These are phyloP conservation scores for Acaromyces ingoldii DNA, from an alignment of 1,284 basidiomycete species.

Conservation along the genomic window DNA sequence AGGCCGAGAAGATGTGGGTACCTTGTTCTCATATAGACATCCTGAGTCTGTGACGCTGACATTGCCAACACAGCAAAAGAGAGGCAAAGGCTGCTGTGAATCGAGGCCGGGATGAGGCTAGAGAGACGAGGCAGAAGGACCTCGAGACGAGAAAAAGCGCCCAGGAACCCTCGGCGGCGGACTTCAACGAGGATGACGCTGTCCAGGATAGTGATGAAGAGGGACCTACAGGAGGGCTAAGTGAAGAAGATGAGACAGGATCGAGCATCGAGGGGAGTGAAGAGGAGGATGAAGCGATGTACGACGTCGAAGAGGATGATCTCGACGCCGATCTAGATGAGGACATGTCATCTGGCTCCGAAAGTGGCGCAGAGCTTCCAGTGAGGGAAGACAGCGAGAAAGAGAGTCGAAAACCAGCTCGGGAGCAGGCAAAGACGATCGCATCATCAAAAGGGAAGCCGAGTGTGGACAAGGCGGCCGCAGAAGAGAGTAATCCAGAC, in stretches of 20 bases:
- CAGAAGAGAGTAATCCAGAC: slow-evolving; percentile 4
- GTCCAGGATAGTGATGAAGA: no score
- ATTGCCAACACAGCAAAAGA: neutral
- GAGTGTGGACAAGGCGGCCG: neutral
- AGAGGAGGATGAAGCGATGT: slow-evolving; percentile 5
- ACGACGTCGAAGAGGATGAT: neutral
- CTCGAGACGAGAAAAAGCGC: neutral
- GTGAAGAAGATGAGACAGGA: neutral
- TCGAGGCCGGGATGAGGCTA: neutral
- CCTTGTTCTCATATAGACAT: no score
- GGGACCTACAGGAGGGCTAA: no score
- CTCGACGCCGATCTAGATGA: neutral
- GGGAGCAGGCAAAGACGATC: neutral
- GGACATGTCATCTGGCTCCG: neutral
- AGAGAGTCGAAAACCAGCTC: neutral
- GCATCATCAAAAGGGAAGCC: slow-evolving; percentile 11
- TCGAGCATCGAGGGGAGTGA: neutral
- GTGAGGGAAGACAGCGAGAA: neutral
- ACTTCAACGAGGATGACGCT: neutral
- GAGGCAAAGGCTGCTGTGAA: neutral
- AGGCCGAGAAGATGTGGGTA: neutral
- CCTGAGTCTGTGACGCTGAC: neutral
- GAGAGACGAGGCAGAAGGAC: neutral
- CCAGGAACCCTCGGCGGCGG: neutral
- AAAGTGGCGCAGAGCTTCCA: neutral